Conservation (phyloP, 345 rosid species). For the Tarenaya hassleriana region DNA sequence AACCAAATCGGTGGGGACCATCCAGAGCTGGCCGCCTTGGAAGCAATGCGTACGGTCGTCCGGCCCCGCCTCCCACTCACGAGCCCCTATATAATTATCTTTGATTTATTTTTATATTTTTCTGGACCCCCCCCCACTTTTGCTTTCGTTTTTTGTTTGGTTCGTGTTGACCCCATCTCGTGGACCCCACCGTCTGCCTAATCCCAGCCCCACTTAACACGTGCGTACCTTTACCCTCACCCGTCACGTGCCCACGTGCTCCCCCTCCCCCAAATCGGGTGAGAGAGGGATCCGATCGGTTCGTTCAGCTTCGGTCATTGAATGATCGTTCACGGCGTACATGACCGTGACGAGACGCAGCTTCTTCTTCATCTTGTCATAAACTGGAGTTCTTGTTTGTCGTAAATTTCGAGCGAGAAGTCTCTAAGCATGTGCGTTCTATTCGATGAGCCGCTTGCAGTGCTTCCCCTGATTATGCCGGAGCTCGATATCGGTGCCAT, state of each 20-base stretch:
- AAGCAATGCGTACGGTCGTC: conserved; percentile 33
- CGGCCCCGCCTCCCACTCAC: conserved; percentile 25
- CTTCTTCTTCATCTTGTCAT: conserved; percentile 34
- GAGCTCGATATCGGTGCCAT: conserved; percentile 57
- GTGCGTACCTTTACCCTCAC: conserved; percentile 36
- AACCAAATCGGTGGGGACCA: conserved; percentile 38
- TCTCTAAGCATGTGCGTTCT: conserved; percentile 61
- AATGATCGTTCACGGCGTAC: conserved; percentile 24
- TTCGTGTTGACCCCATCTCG: conserved; percentile 41
- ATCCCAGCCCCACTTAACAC: conserved; percentile 51
- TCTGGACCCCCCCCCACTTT: not conserved
- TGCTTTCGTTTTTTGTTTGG: conserved; percentile 14
- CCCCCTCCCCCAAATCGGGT: not conserved
- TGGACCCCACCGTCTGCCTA: conserved; percentile 39
- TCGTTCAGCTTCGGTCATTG: not conserved
- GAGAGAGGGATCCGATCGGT: conserved; percentile 5
- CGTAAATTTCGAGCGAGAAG: conserved; percentile 67
- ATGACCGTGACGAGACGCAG: conserved; percentile 7
- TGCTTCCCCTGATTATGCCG: conserved; percentile 12
- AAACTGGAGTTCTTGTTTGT: conserved; percentile 61
- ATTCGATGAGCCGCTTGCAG: conserved; percentile 1
- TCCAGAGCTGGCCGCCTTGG: conserved; percentile 39
- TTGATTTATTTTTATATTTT: too few species aligned
- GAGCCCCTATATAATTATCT: too few species aligned
- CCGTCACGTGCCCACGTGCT: conserved; percentile 59